Evolutionary conservation across 768 basidiomycete genomes (phyloP).

Genomic region (Auriscalpium microsporum): DNA sequence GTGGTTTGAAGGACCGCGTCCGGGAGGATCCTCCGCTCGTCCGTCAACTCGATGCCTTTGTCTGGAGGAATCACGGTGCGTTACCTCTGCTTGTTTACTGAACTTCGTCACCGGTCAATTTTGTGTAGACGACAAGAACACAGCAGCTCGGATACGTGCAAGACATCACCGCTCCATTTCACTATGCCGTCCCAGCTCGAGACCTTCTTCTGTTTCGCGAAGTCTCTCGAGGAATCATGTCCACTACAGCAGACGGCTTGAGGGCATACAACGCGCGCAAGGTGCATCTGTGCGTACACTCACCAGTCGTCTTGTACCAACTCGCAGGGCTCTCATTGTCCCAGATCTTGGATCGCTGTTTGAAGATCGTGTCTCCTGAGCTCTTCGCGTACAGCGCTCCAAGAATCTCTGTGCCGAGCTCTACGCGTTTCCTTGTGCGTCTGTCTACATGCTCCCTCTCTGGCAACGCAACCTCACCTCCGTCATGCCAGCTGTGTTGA

Average conservation of each 20-base stretch:
- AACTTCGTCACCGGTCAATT: neutral
- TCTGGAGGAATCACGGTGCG: constrained; percentile 87
- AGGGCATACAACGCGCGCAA: constrained; percentile 93
- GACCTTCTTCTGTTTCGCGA: constrained; percentile 93
- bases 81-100: too few species aligned
- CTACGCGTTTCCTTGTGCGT: constrained; percentile 93
- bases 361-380: constrained; percentile 86
- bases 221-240: constrained; percentile 91
- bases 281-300: constrained; percentile 37
- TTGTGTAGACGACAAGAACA: constrained; percentile 61
- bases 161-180: constrained; percentile 93
- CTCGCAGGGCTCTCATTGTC: neutral
- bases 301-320: neutral
- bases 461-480: neutral
- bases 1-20: constrained; percentile 93
- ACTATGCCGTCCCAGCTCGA: constrained; percentile 98
- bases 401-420: constrained; percentile 94
- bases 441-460: neutral
- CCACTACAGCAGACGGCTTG: constrained; percentile 89
- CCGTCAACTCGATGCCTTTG: constrained; percentile 93
- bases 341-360: constrained; percentile 86
- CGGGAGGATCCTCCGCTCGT: constrained; percentile 97
- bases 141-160: constrained; percentile 90
- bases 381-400: constrained; percentile 66
- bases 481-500: constrained; percentile 64